Evolutionary conservation across 1,284 basidiomycete species (phyloP), one percentile per base, ranked within the genome.

Genomic region (Sutorius eximius): DNA sequence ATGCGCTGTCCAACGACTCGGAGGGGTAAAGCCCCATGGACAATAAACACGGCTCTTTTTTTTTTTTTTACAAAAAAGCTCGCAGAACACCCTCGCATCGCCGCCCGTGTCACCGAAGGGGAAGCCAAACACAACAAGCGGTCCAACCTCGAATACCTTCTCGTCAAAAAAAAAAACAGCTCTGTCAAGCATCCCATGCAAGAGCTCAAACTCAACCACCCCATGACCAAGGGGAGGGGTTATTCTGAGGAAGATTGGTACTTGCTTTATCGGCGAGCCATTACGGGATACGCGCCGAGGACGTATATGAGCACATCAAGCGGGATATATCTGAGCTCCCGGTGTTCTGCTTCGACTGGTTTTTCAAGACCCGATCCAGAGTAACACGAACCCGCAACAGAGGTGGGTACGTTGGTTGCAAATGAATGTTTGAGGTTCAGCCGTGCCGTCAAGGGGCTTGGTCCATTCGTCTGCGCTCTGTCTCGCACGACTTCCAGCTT

Each of bases 241-340:
- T 99, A 98, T 72, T 90, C n/a, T n/a, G 96, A 99, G 67, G 97
- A n/a, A n/a, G 97, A 99, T 67, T 81, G 96, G 22, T 99, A 98
- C 77, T 79, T 99, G n/a, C n/a, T n/a, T n/a, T n/a, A n/a, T n/a
- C n/a, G n/a, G n/a, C n/a, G n/a, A n/a, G n/a, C n/a, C n/a, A n/a
- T n/a, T n/a, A n/a, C n/a, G n/a, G n/a, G n/a, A n/a, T n/a, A n/a
- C n/a, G n/a, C n/a, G n/a, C n/a, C n/a, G n/a, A n/a, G n/a, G n/a
- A n/a, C n/a, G n/a, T n/a, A n/a, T n/a, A n/a, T n/a, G n/a, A n/a
- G n/a, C n/a, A n/a, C n/a, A n/a, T n/a, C n/a, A n/a, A n/a, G n/a
- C 86, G 89, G 73, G 96, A 99, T 73, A 93, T 99, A 56, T 89
- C 88, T 38, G 93, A n/a, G 71, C 95, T 94, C 74, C 93, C 94